Evolutionary conservation across 2,329 filamentous ascomycete species (phyloP).

Genomic region (Karstenula rhodostoma): DNA sequence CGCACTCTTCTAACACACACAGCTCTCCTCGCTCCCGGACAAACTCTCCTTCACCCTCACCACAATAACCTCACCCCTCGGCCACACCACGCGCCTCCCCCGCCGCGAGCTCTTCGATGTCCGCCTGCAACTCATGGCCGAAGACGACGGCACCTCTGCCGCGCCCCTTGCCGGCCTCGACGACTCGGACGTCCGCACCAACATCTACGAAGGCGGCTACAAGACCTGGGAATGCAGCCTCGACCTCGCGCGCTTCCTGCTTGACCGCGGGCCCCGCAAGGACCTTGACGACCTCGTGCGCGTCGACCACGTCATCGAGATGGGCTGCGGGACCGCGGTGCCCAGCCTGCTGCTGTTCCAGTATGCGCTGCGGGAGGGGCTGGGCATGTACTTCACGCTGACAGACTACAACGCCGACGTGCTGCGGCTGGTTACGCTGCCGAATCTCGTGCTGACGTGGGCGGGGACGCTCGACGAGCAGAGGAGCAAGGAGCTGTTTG

Average conservation of each 20-base stretch:
- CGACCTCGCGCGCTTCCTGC: conserved; percentile 74
- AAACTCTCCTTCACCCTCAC: conserved; percentile 75
- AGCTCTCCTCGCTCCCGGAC: conserved; percentile 70
- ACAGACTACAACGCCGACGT: conserved; percentile 85
- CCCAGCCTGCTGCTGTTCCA: conserved; percentile 77
- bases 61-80: conserved; percentile 67
- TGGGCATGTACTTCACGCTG: conserved; percentile 67
- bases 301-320: conserved; percentile 63
- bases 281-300: conserved; percentile 59
- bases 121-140: conserved; percentile 80
- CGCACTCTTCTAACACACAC: conserved; percentile 12
- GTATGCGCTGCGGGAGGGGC: conserved; percentile 60
- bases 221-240: conserved; percentile 91
- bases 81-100: conserved; percentile 65
- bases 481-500: conserved; percentile 25
- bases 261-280: conserved; percentile 58
- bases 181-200: conserved; percentile 78
- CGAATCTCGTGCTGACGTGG: conserved; percentile 79
- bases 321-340: conserved; percentile 81
- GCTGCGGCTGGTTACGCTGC: conserved; percentile 78
- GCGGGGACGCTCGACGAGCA: conserved; percentile 36
- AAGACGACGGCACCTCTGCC: conserved; percentile 56
- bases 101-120: conserved; percentile 84
- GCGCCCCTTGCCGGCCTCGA: conserved; percentile 42
- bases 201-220: conserved; percentile 86